Evolutionary conservation across 768 basidiomycete genomes (phyloP), one percentile per base, ranked within the genome.

Genomic region (Chalciporus pseudorubinellus): DNA sequence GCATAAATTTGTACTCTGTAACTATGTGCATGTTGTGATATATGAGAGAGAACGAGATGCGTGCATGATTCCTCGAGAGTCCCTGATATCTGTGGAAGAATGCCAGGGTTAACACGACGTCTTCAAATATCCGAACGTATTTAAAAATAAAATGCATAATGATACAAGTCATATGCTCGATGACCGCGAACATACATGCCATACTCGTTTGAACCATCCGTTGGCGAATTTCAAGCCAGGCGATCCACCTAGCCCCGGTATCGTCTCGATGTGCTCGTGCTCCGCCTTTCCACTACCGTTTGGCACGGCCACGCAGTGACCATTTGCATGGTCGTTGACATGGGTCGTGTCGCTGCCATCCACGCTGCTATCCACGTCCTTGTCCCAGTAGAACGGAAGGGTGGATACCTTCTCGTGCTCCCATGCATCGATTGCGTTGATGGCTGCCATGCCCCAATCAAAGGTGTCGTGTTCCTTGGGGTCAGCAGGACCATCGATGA

Each of bases 391-490:
- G 57, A 78, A 85, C 22, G 78, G 62, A 2, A 70, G 36, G 2
- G 63, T 50, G 42, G 57, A 49, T 13, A 69, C 43, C 53, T 70
- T 57, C 36, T 68, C 60, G 45, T 64, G 67, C 21, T 73, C 56
- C 90, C 90, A 93, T 8, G 62, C 61, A 9, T 84, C 79, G 24
- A 94, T 60, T 1, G 86, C 85, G 1, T 76, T 69, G 1, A 94
- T 51, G 0, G 84, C 80, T 1, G 85, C 89, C 19, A 63, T 67
- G 4, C 92, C 92, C 92, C 92, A 95, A 59, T 94, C 83, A 66
- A 80, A 92, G 4, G 59, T 61, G 33, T 76, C 78, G 55, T 89
- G 87, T 8, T 77, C 74, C 0, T 65, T 62, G 38, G 60, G 71
- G 21, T 78, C 74, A 6, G 72, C 57, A 3, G 89, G 89, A 0